Base-by-base conservation (phyloP, 345 rosid genomes). In the Theobroma cacao region DNA sequence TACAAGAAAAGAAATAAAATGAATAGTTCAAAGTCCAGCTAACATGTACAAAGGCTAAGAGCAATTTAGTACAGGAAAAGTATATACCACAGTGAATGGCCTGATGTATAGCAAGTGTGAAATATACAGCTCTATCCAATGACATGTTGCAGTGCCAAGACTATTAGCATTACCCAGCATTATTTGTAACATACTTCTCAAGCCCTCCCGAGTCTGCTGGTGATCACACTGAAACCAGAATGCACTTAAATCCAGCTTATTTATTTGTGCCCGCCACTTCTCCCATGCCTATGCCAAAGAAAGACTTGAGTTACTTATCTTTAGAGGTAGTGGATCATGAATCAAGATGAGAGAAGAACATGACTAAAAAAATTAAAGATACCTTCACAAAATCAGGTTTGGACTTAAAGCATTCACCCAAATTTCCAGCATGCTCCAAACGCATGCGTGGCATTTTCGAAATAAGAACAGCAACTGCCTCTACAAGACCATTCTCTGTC, bases 331-430 rank as follows among this genome's bases (percentile, higher is more conserved):
- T 17, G 55, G 18, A 59, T 41, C 18, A 53, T 17, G 61, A 77
- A 77, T 10, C 52, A 24, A 20, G 63, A 60, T 22, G 67, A 56
- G 9, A 62, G 76, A 64, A 75, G 38, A 67, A 59, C 31, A 75
- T 14, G n/a, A 40, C 31, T 36, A n/a, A 36, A 41, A 9, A 47
- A 69, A 67, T 83, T n/a, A 72, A 84, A 69, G 41, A 77, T 85
- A 94, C 98, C 97, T 96, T 96, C 86, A 91, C 76, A 89, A 94
- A 96, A 81, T 96, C 98, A 78, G 98, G 91, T 89, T 90, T 94
- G 70, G 94, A 86, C 83, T 88, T 89, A 83, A 82, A 88, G 86
- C 93, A 89, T 88, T 94, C 98, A 81, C 98, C 99, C 60, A 89
- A 81, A 74, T 87, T 89, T 80, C 92, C 97, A 70, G 78, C 85